phyloP scores from a whole-genome alignment of 1,284 basidiomycete species.

The Microbotryum silenes-acaulis region DNA sequence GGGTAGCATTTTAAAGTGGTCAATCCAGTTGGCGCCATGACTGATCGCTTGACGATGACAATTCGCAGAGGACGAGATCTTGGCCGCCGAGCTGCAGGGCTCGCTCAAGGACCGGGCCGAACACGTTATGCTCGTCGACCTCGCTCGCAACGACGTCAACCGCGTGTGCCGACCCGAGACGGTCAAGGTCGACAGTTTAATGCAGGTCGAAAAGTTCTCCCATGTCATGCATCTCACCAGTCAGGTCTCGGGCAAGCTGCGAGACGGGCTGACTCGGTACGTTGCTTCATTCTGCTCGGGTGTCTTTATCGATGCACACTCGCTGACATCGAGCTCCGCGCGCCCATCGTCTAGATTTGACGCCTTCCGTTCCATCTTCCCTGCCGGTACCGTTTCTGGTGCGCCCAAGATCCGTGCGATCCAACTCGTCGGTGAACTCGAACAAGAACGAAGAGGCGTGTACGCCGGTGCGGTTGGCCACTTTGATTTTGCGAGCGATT shows the following conservation, averaged over 20 bases:
- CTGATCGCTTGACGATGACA: slow-evolving; percentile 1
- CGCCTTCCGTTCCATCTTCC: slow-evolving; percentile 98
- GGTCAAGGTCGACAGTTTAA: slow-evolving; percentile 91
- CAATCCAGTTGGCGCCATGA: background rate
- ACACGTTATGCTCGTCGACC: slow-evolving; percentile 98
- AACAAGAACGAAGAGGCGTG: slow-evolving; percentile 83
- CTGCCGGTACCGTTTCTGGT: slow-evolving; percentile 97
- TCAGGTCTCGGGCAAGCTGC: slow-evolving; percentile 80
- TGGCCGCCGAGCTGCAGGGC: slow-evolving; percentile 64
- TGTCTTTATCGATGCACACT: background rate
- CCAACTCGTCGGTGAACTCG: slow-evolving; percentile 79
- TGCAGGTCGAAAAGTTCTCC: slow-evolving; percentile 90
- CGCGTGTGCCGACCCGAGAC: slow-evolving; percentile 91
- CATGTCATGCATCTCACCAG: slow-evolving; percentile 98
- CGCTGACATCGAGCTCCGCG: background rate
- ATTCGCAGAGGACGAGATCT: slow-evolving; percentile 67
- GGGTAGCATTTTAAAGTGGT: slow-evolving; percentile 33
- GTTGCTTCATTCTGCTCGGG: slow-evolving; percentile 16
- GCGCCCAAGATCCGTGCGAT: slow-evolving; percentile 99
- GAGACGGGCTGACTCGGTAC: slow-evolving; percentile 74
- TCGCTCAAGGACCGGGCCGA: slow-evolving; percentile 95
- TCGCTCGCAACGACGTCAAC: slow-evolving; percentile 98
- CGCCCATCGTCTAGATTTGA: slow-evolving; percentile 64
- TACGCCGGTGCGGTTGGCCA: slow-evolving; percentile 97
- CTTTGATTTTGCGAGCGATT: slow-evolving; percentile 89